A percentile compares a stretch with the other conserved stretches of the same genome.
Conservation (phyloP, 805 yeast species). For the Kuraishia capsulata region DNA sequence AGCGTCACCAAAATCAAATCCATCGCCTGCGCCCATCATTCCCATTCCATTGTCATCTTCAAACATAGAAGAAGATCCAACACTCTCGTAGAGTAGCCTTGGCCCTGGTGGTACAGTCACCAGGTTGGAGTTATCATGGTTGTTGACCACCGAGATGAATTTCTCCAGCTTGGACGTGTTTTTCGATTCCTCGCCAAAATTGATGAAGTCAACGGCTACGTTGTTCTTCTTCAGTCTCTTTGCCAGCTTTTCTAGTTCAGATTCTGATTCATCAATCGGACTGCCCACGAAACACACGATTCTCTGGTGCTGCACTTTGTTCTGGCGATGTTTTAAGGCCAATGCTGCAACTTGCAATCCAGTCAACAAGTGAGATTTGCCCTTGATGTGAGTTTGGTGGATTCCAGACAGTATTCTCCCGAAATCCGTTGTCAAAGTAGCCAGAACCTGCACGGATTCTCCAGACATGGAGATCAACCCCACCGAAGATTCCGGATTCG, state of each 20-base stretch:
- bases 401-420: constrained; percentile 81
- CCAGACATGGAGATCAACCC: constrained; percentile 90
- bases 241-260: constrained; percentile 75
- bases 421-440: constrained; percentile 79
- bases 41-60: constrained; percentile 50
- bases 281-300: constrained; percentile 85
- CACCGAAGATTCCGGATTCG: constrained; percentile 91
- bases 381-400: constrained; percentile 68
- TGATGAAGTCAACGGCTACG: constrained; percentile 81
- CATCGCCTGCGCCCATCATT: constrained; percentile 35
- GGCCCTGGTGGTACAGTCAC: constrained; percentile 88
- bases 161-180: constrained; percentile 75
- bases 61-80: constrained; percentile 69
- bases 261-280: constrained; percentile 63
- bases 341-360: constrained; percentile 90
- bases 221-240: constrained; percentile 90
- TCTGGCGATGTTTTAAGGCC: constrained; percentile 93
- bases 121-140: constrained; percentile 71
- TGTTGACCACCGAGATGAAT: constrained; percentile 66
- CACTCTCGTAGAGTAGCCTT: constrained; percentile 69
- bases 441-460: constrained; percentile 73
- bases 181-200: constrained; percentile 79
- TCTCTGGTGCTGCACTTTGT: constrained; percentile 85
- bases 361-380: constrained; percentile 58
- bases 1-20: constrained; percentile 73